Percentiles rank a stretch among this genome's conserved stretches.
Conservation (phyloP, 352 stramenopile genomes). For the Pythium inflatum region DNA sequence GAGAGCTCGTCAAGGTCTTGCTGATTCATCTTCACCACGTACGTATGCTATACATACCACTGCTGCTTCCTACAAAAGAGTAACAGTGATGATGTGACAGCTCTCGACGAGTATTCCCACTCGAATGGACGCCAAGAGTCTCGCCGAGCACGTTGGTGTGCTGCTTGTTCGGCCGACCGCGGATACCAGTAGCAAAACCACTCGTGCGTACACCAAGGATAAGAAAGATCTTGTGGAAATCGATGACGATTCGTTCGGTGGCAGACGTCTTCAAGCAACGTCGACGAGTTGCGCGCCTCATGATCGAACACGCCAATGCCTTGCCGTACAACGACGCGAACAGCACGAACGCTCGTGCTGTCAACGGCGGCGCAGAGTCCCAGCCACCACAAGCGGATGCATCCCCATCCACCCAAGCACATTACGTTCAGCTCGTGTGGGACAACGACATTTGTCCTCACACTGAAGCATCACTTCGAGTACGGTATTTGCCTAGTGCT, state of each 20-base stretch:
- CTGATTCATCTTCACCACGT: constrained; percentile 56
- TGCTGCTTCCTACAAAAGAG: too few species aligned
- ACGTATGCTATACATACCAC: too few species aligned
- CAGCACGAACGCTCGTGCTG: too few species aligned
- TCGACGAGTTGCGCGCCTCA: constrained; percentile 45
- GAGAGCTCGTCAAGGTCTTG: constrained; percentile 57
- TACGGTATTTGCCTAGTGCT: constrained; percentile 7
- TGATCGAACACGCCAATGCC: constrained; percentile 53
- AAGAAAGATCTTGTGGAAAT: not conserved
- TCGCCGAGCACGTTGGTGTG: constrained; percentile 48
- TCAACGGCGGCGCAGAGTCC: too few species aligned
- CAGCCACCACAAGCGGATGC: not conserved
- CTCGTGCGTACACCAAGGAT: too few species aligned
- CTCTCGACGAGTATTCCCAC: constrained; percentile 45
- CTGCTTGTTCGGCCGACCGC: constrained; percentile 51
- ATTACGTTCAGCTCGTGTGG: constrained; percentile 53
- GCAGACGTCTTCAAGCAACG: constrained; percentile 36
- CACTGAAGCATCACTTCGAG: constrained; percentile 35
- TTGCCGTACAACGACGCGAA: constrained; percentile 38
- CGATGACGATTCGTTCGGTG: not conserved
- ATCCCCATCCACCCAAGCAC: too few species aligned
- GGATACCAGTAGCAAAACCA: too few species aligned
- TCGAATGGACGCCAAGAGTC: constrained; percentile 44
- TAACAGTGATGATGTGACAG: constrained; percentile 22
- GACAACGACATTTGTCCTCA: constrained; percentile 25